Evolutionary conservation across 2,329 filamentous ascomycete species (phyloP).

Genomic region (Ophiostoma perfectum): DNA sequence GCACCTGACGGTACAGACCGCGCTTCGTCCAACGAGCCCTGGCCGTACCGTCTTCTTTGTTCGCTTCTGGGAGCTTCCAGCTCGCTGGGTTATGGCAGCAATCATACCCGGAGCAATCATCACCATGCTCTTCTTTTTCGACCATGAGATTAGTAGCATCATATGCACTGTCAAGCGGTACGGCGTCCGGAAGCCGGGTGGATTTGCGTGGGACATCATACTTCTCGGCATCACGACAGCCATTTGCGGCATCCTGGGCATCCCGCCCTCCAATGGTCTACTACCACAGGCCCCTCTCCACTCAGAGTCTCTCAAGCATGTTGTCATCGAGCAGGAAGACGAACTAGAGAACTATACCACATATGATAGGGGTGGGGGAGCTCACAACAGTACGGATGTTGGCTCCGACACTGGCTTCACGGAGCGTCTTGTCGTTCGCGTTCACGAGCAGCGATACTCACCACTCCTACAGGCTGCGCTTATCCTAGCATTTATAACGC

Average conservation of each 20-base stretch:
- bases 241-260: conserved; percentile 37
- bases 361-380: not conserved
- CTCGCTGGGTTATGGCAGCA: conserved; percentile 15
- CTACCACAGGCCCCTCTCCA: conserved; percentile 62
- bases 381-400: not conserved
- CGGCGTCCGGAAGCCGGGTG: conserved; percentile 16
- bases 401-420: not conserved
- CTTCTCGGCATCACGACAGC: conserved; percentile 18
- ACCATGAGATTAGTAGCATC: conserved; percentile 19
- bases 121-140: conserved; percentile 17
- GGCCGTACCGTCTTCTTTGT: conserved; percentile 17
- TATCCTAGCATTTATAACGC: not conserved
- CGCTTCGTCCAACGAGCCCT: conserved; percentile 14
- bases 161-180: conserved; percentile 19
- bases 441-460: not conserved
- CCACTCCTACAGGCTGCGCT: not conserved
- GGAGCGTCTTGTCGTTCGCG: not conserved
- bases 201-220: conserved; percentile 20
- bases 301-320: conserved; percentile 57
- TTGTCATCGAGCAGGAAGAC: conserved; percentile 35
- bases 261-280: conserved; percentile 61
- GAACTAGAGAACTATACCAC: conserved; percentile 4
- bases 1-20: conserved; percentile 16
- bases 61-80: conserved; percentile 20
- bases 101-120: conserved; percentile 18